Conservation (phyloP, 2,329 filamentous ascomycete genomes). For the Monilinia aucupariae region DNA sequence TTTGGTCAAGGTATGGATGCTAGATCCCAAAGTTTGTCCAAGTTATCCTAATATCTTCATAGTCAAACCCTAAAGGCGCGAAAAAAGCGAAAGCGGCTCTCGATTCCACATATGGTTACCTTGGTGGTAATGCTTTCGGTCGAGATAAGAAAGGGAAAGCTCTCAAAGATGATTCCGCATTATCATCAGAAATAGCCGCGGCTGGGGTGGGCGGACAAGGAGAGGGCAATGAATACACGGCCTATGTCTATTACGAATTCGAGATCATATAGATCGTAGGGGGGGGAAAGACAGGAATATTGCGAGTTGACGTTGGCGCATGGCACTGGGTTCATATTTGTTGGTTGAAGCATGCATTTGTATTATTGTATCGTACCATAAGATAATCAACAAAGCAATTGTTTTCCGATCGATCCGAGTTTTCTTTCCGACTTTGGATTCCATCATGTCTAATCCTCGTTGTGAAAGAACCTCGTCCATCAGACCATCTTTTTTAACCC, state of each 20-base stretch:
- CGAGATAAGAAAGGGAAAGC: slow-evolving; percentile 90
- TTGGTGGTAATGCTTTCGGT: slow-evolving; percentile 90
- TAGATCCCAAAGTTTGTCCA: background rate
- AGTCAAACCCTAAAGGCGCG: slow-evolving; percentile 78
- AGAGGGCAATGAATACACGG: slow-evolving; percentile 80
- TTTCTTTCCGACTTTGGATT: background rate
- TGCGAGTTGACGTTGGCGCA: slow-evolving; percentile 21
- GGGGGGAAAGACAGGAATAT: background rate
- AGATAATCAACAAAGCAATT: slow-evolving; percentile 11
- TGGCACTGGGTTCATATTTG: slow-evolving; percentile 17
- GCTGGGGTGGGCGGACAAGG: slow-evolving; percentile 57
- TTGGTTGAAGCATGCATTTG: slow-evolving; percentile 24
- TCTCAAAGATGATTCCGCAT: slow-evolving; percentile 77
- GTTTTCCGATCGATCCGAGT: background rate
- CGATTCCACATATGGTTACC: slow-evolving; percentile 80
- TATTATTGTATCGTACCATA: slow-evolving; percentile 23
- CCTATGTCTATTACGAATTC: slow-evolving; percentile 96
- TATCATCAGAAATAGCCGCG: slow-evolving; percentile 78
- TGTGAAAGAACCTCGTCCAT: background rate
- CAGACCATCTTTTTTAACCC: background rate
- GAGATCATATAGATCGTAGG: slow-evolving; percentile 51
- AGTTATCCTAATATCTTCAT: slow-evolving; percentile 23
- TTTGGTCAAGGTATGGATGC: slow-evolving; percentile 64
- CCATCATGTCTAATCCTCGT: background rate
- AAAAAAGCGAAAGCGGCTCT: slow-evolving; percentile 76